phyloP scores from a whole-genome alignment of 257 asterid genomes.

The Schizonepeta tenuifolia region DNA sequence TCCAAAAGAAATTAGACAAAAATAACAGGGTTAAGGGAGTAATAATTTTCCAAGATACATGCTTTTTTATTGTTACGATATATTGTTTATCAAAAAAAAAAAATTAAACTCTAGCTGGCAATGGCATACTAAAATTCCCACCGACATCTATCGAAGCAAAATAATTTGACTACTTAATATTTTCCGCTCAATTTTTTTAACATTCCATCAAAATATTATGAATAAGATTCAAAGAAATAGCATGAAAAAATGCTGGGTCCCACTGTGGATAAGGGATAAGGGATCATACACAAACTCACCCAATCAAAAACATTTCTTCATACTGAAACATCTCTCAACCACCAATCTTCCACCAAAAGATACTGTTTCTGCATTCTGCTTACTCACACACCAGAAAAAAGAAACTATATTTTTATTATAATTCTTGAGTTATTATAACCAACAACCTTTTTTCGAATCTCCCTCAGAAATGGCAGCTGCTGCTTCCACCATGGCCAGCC shows the following conservation, averaged over 20 bases:
- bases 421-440: slow-evolving; percentile 16
- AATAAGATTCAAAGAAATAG: slow-evolving; percentile 1
- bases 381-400: slow-evolving; percentile 25
- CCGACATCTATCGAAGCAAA: background rate
- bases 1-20: no score
- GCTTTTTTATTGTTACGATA: no score
- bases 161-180: background rate
- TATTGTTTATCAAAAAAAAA: no score
- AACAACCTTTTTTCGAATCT: background rate
- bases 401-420: slow-evolving; percentile 26
- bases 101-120: background rate
- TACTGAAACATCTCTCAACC: slow-evolving; percentile 43
- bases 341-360: slow-evolving; percentile 55
- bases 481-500: slow-evolving; percentile 86
- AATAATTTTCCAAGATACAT: no score
- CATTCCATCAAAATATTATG: background rate
- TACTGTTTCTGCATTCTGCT: slow-evolving; percentile 30
- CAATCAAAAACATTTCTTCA: slow-evolving; percentile 47
- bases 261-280: slow-evolving; percentile 73
- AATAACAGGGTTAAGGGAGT: no score
- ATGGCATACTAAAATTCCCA: background rate
- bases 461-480: slow-evolving; percentile 63
- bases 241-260: slow-evolving; percentile 19
- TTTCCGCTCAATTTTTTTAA: background rate
- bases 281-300: slow-evolving; percentile 29